These are phyloP conservation scores for Cyberlindnera samutprakarnensis DNA, from an alignment of 805 yeast genomes.

Conservation along the genomic window DNA sequence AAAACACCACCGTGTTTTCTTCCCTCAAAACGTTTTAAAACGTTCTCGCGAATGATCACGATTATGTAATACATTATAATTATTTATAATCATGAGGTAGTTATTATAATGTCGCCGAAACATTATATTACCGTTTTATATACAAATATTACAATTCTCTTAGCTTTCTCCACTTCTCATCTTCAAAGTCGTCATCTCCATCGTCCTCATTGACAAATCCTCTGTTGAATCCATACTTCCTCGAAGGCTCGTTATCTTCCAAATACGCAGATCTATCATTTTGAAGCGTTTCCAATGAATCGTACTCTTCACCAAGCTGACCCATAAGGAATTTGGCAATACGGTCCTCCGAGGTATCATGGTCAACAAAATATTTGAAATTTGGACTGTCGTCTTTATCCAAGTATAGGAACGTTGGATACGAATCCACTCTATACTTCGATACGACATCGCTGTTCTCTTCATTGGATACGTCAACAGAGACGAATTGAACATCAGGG, in stretches of 20 bases:
- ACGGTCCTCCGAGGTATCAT: conserved; percentile 19
- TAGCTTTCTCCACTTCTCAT: conserved; percentile 13
- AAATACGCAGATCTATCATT: conserved; percentile 12
- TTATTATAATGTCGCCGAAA: neutral
- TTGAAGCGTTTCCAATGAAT: conserved; percentile 6
- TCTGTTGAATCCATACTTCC: conserved; percentile 7
- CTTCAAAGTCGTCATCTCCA: conserved; percentile 8
- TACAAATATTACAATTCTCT: conserved; percentile 15
- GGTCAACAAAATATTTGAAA: conserved; percentile 11
- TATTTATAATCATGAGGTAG: too few species aligned
- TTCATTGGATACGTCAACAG: conserved; percentile 27
- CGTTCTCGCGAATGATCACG: too few species aligned
- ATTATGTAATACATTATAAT: too few species aligned
- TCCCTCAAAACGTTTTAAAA: too few species aligned
- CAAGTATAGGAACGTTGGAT: conserved; percentile 26
- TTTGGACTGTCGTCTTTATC: conserved; percentile 11
- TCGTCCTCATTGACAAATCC: conserved; percentile 17
- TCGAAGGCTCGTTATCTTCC: conserved; percentile 6
- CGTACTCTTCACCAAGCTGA: conserved; percentile 16
- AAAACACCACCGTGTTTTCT: neutral
- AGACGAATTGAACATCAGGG: conserved; percentile 21
- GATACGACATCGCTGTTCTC: conserved; percentile 22
- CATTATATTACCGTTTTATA: neutral
- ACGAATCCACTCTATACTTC: conserved; percentile 21
- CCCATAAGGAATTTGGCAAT: conserved; percentile 23